Percentiles rank a stretch among this genome's conserved stretches.
Evolutionary conservation across 1,284 basidiomycete genomes (phyloP).

Genomic region (Ustilago lituana): DNA sequence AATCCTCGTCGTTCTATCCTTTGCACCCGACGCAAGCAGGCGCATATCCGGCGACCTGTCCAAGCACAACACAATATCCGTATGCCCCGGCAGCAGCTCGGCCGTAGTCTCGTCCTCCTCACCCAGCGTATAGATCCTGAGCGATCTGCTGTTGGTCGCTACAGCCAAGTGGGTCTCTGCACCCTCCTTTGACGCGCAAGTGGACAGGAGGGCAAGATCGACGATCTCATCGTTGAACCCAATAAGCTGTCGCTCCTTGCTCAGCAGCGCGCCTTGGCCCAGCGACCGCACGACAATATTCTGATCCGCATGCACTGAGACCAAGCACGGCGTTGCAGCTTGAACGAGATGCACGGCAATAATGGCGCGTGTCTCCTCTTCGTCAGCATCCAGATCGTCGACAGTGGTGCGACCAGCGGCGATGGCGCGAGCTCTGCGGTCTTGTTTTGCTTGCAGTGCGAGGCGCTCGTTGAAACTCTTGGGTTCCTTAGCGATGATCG

Average conservation of each 20-base stretch:
- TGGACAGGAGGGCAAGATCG: constrained; percentile 72
- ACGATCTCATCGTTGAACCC: constrained; percentile 99
- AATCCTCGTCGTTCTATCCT: constrained; percentile 86
- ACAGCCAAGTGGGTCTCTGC: constrained; percentile 82
- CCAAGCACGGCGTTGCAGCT: constrained; percentile 69
- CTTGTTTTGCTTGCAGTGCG: constrained; percentile 6
- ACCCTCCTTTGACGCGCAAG: neutral
- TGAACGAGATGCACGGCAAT: constrained; percentile 51
- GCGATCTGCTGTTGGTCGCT: constrained; percentile 92
- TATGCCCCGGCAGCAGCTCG: constrained; percentile 71
- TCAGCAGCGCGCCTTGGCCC: constrained; percentile 72
- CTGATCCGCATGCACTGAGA: constrained; percentile 90
- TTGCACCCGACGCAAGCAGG: constrained; percentile 88
- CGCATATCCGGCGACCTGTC: constrained; percentile 76
- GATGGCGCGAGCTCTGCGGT: constrained; percentile 5
- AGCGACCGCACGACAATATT: constrained; percentile 81
- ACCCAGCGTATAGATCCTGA: constrained; percentile 79
- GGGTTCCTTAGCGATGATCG: constrained; percentile 37
- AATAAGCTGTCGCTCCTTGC: constrained; percentile 75
- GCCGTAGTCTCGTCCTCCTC: constrained; percentile 49
- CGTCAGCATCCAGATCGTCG: constrained; percentile 25
- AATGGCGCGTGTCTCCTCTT: constrained; percentile 58
- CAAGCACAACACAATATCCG: constrained; percentile 88
- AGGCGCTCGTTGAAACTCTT: constrained; percentile 28
- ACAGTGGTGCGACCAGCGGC: constrained; percentile 7